Base-by-base conservation (phyloP, 2,329 filamentous ascomycete genomes). In the Arthrobotrys entomopaga region DNA sequence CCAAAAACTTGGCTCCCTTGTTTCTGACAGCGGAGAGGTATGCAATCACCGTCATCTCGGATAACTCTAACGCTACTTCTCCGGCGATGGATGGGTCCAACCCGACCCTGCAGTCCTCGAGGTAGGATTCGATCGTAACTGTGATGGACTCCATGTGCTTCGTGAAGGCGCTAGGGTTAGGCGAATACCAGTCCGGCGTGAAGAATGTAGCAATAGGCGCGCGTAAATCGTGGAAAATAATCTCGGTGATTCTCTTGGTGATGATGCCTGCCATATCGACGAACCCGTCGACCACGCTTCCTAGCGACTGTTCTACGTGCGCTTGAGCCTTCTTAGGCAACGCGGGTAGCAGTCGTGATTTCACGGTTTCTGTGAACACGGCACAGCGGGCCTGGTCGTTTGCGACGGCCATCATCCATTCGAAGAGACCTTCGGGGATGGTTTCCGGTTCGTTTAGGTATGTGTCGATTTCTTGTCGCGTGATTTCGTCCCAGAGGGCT, bases 321-420 rank as follows among this genome's bases (percentile, higher is more conserved):
- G 91, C 86, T 80, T 92, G 90, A 80, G 96, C 90, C 79, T 95
- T 92, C 78, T 89, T 88, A 79, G 90, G 90, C 2, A 91, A 90
- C 57, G 98, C 86, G 83, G 97, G 97, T 29, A 91, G 91, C 24
- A 91, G 84, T 34, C 90, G 88, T 72, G 87, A 88, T 16, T 77
- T 77, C 61, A 89, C 88, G 61, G 91, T 90, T 75, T 92, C 90
- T 77, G 90, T 90, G 80, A 98, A 96, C 81, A 98, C 95, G 79
- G 99, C 97, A 82, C 93, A 97, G 66, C 93, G 93, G 80, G 99
- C 98, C 82, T 99, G 95, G 82, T 99, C 95, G 83, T 99, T 99
- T 78, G 96, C 95, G 67, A 96, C 92, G 52, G 95, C 93, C 61
- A 99, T 89, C 65, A 99, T 89, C 93, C 94, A 99, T 83, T 99